phyloP scores from a whole-genome alignment of 1,284 basidiomycete genomes.

The Thelephora terrestris region DNA sequence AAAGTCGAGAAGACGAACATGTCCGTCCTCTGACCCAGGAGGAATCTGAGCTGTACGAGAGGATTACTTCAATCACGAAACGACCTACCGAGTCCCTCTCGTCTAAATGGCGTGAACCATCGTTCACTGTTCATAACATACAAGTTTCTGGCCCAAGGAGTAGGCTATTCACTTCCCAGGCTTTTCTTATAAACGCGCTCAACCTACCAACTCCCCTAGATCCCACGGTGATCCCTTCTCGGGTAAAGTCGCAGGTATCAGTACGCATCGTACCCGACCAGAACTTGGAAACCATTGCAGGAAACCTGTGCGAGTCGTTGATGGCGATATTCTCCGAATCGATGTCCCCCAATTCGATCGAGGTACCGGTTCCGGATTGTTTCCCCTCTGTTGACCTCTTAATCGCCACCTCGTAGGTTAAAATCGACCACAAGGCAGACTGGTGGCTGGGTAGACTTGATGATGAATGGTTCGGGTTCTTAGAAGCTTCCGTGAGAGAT shows the following conservation, averaged over 20 bases:
- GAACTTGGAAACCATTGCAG: slow-evolving; percentile 61
- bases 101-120: slow-evolving; percentile 73
- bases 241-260: slow-evolving; percentile 73
- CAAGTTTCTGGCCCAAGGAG: slow-evolving; percentile 68
- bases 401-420: slow-evolving; percentile 39
- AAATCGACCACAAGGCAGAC: slow-evolving; percentile 77
- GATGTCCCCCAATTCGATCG: slow-evolving; percentile 61
- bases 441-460: slow-evolving; percentile 94
- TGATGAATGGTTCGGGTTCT: slow-evolving; percentile 73
- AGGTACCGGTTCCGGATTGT: slow-evolving; percentile 31
- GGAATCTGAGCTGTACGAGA: slow-evolving; percentile 58
- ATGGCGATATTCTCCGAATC: slow-evolving; percentile 49
- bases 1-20: slow-evolving; percentile 48
- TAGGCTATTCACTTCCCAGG: slow-evolving; percentile 22
- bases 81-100: slow-evolving; percentile 57
- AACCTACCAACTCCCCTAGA: slow-evolving; percentile 31
- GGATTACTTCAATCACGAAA: slow-evolving; percentile 59
- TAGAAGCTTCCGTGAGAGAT: slow-evolving; percentile 72
- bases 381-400: neutral
- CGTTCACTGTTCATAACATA: slow-evolving; percentile 63
- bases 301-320: slow-evolving; percentile 53
- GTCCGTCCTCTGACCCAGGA: slow-evolving; percentile 59
- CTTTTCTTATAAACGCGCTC: neutral
- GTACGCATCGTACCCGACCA: slow-evolving; percentile 94
- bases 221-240: slow-evolving; percentile 80